Evolutionary conservation across 164 flowering plant genomes (phyloP).

Genomic region (Buxus sempervirens): DNA sequence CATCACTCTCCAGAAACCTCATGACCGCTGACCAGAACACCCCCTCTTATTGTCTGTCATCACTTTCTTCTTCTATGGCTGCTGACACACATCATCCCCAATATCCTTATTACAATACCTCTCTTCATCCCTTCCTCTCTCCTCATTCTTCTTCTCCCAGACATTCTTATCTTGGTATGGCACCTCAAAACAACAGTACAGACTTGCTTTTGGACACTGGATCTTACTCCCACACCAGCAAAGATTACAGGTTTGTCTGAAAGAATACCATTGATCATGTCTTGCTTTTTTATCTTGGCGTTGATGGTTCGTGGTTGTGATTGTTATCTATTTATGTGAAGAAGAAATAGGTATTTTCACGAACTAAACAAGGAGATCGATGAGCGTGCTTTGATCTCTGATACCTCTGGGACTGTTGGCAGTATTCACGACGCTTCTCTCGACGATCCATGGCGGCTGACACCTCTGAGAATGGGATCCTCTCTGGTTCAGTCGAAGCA

Average conservation of each 20-base stretch:
- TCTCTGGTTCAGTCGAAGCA: slow-evolving; percentile 10
- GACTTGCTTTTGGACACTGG: slow-evolving; percentile 28
- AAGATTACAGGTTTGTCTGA: slow-evolving; percentile 35
- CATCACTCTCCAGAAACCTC: slow-evolving; percentile 12
- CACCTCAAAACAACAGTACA: slow-evolving; percentile 21
- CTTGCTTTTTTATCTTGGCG: not conserved
- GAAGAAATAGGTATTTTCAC: slow-evolving; percentile 23
- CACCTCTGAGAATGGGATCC: slow-evolving; percentile 20
- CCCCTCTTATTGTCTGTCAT: slow-evolving; percentile 14
- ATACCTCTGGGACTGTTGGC: slow-evolving; percentile 22
- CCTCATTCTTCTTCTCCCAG: slow-evolving; percentile 27
- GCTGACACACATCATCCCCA: slow-evolving; percentile 8
- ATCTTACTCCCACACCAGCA: slow-evolving; percentile 26
- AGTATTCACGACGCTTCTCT: slow-evolving; percentile 14
- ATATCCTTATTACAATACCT: slow-evolving; percentile 8
- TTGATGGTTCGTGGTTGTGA: not conserved
- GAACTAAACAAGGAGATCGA: slow-evolving; percentile 30
- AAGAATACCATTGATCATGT: not conserved
- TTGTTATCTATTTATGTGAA: slow-evolving; percentile 1
- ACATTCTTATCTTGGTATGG: slow-evolving; percentile 17
- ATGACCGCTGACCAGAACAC: not conserved
- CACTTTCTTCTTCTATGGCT: slow-evolving; percentile 15
- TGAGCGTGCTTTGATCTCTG: slow-evolving; percentile 36
- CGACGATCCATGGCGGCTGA: slow-evolving; percentile 12
- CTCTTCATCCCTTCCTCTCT: slow-evolving; percentile 21